These are phyloP conservation scores for Polychytrium aggregatum DNA, from an alignment of 192 early-diverging fungal genomes.

Conservation along the genomic window DNA sequence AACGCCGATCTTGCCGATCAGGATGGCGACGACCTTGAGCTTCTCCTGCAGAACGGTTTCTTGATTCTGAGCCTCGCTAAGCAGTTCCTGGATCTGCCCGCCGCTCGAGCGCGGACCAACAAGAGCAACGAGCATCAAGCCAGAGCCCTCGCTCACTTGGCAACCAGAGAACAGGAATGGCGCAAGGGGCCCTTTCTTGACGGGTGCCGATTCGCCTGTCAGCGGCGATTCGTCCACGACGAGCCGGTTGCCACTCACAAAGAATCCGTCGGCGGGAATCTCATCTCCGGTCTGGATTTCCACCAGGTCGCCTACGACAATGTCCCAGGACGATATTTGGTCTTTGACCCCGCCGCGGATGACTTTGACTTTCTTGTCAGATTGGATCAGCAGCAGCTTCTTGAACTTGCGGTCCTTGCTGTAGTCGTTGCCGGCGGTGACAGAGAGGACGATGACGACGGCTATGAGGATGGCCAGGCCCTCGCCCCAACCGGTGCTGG, in stretches of 20 bases:
- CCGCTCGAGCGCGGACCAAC: slow-evolving; percentile 39
- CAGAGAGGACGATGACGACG: slow-evolving; percentile 41
- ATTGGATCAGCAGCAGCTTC: slow-evolving; percentile 41
- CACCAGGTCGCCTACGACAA: slow-evolving; percentile 45
- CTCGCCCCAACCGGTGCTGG: slow-evolving; percentile 36
- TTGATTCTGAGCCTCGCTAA: slow-evolving; percentile 42
- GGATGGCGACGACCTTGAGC: slow-evolving; percentile 41
- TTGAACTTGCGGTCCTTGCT: slow-evolving; percentile 52
- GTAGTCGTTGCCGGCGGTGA: slow-evolving; percentile 50
- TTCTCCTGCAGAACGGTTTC: slow-evolving; percentile 47
- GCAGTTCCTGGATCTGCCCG: slow-evolving; percentile 47
- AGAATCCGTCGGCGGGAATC: slow-evolving; percentile 44
- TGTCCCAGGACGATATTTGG: slow-evolving; percentile 41
- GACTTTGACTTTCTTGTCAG: slow-evolving; percentile 42
- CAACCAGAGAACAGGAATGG: slow-evolving; percentile 48
- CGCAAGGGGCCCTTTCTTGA: slow-evolving; percentile 30
- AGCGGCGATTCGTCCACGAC: slow-evolving; percentile 48
- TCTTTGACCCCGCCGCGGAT: slow-evolving; percentile 38
- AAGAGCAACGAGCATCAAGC: slow-evolving; percentile 38
- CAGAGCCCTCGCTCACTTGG: slow-evolving; percentile 43
- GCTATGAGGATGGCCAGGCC: slow-evolving; percentile 46
- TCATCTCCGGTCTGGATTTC: slow-evolving; percentile 45
- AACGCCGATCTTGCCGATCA: slow-evolving; percentile 52
- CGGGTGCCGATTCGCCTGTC: slow-evolving; percentile 47
- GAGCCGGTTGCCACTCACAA: slow-evolving; percentile 36